A percentile compares a stretch with the other conserved stretches of the same genome.
Evolutionary conservation across 2,329 filamentous ascomycete genomes (phyloP).

Genomic region (Pseudopithomyces chartarum): DNA sequence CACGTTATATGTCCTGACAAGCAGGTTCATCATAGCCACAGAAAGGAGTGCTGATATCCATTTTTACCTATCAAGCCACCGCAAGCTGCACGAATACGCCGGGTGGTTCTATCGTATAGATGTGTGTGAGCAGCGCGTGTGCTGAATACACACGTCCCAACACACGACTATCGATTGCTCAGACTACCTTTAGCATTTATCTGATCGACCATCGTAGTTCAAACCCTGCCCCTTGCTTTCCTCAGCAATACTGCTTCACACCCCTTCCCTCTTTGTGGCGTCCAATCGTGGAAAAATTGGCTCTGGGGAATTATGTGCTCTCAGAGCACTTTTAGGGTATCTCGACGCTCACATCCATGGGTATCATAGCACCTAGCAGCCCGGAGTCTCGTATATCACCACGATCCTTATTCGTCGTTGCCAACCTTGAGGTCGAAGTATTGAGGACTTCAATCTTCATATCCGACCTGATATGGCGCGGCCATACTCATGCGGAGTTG

Average conservation of each 20-base stretch:
- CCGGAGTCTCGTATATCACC: neutral
- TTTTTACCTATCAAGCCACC: too few species aligned
- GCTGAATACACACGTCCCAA: neutral
- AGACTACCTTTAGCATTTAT: neutral
- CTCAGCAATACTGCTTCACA: neutral
- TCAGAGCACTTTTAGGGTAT: neutral
- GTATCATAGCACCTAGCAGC: constrained; percentile 1
- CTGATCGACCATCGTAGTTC: neutral
- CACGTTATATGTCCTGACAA: neutral
- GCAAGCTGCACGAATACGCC: too few species aligned
- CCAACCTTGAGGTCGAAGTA: too few species aligned
- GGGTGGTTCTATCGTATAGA: too few species aligned
- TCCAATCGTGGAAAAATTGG: too few species aligned
- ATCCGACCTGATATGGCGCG: constrained; percentile 47
- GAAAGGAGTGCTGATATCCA: neutral
- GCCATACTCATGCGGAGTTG: constrained; percentile 77
- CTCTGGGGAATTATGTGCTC: too few species aligned
- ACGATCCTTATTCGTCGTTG: neutral
- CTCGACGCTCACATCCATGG: neutral
- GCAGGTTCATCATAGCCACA: neutral
- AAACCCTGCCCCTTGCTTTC: neutral
- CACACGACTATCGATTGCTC: neutral
- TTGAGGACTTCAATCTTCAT: constrained; percentile 31
- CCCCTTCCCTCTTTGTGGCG: neutral
- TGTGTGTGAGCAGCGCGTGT: too few species aligned